These are phyloP conservation scores for Porcisia deanei DNA, from an alignment of 208 protist genomes.

Conservation along the genomic window DNA sequence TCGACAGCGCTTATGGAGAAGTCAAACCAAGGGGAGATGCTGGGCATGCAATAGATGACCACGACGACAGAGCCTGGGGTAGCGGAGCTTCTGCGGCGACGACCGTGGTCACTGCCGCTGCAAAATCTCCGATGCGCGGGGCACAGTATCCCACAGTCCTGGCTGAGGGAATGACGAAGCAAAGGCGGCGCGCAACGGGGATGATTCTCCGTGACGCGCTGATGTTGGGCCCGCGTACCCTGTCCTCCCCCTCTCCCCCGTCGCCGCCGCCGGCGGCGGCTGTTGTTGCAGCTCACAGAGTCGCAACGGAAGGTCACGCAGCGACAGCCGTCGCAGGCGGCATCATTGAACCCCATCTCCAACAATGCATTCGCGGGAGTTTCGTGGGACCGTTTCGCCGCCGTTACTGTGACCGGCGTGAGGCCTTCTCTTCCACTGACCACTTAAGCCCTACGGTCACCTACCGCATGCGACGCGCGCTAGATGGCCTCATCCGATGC, in stretches of 20 bases:
- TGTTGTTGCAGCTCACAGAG: neutral
- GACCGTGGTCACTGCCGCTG: neutral
- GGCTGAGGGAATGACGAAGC: neutral
- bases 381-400: neutral
- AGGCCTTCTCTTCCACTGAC: slow-evolving; percentile 27
- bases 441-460: slow-evolving; percentile 13
- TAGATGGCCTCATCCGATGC: slow-evolving; percentile 36
- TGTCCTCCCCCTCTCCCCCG: neutral
- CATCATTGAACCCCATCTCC: neutral
- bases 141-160: too few relatives aligned
- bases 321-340: neutral
- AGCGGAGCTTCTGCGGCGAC: neutral
- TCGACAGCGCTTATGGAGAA: neutral
- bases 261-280: neutral
- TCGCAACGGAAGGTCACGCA: neutral
- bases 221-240: neutral
- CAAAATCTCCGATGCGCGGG: neutral
- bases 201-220: neutral
- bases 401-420: slow-evolving; percentile 4
- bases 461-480: slow-evolving; percentile 42
- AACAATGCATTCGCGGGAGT: neutral
- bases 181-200: neutral
- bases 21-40: neutral
- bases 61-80: neutral
- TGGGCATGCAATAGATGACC: neutral